Evolutionary conservation across 768 basidiomycete genomes (phyloP), one percentile per base, ranked within the genome.

Genomic region (Leccinum fibrillosum): DNA sequence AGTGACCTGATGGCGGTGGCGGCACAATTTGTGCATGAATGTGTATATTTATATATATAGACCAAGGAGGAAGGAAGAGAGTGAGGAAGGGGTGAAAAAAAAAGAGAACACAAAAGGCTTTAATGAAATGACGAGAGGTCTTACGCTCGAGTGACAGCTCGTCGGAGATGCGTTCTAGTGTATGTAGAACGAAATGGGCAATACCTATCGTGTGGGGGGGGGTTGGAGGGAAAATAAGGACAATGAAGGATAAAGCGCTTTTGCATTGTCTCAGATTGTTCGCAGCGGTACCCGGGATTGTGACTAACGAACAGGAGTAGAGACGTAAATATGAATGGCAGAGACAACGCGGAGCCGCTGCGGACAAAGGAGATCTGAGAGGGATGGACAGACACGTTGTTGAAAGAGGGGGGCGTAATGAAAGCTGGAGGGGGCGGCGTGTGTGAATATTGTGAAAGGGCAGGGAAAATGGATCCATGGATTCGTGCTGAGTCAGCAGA

Each of bases 401-500:
- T 49, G 58, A 45, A 34, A n/a, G 25, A 19, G n/a, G 42, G 19
- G 42, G 28, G 54, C 25, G 56, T 55, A 55, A 62, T 62, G 63
- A 58, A 55, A 55, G 51, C 49, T 53, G 58, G 55, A 54, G 19
- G 59, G 61, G 28, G 13, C 45, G 53, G 30, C 25, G 57, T 39
- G 64, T 52, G 53, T 12, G 59, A 21, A 34, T 12, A 19, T 53
- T 44, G 32, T 34, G 32, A 34, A 34, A 4, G 12, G 32, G 37
- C 15, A 13, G 23, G 34, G 21, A 21, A 62, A 42, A 19, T 56
- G 64, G 58, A 52, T 60, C 57, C 48, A 57, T 56, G 44, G 26
- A 42, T 48, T 11, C 34, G 35, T 49, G 67, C 67, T 68, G 66
- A 69, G 55, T 68, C 66, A 68, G 68, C 68, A 52, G 26, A 26